Base-by-base conservation (phyloP, 805 yeast genomes). In the Brettanomyces sp. region DNA sequence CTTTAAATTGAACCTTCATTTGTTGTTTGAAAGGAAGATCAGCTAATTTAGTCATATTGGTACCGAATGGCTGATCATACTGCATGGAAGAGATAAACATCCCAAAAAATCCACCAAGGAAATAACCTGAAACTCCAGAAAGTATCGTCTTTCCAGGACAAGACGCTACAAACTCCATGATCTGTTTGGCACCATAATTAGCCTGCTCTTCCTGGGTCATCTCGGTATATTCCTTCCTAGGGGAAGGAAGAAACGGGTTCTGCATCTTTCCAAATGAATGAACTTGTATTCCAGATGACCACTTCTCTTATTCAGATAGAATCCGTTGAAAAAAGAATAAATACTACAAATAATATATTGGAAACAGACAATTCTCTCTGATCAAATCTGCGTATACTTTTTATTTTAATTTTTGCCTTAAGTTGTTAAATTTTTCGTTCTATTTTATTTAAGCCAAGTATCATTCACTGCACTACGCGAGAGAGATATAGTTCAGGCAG, bases 171-270 rank as follows among this genome's bases (percentile, higher is more conserved):
- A 84, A 79, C 44, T 74, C 79, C 60, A 88, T 79, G 82, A 91
- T 85, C 58, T 79, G 80, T 57, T 72, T 69, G 6, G 97, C 97
- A 14, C 95, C 95, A 46, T 79, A 80, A 55, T 87, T 93, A 2
- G 95, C 96, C 66, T 88, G 96, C 61, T 90, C 96, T 52, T 90
- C 96, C 38, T 81, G 90, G 1, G 87, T 78, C 89, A 91, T 80
- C 54, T 86, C 86, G 41, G 75, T 65, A 48, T 72, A 69, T 7
- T 82, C 67, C 62, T 76, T 79, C 49, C 69, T 59, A 1, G 73
- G 70, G 18, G 68, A 70, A 6, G 74, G 66, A 45, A 63, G 38
- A 45, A 63, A 63, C n/a, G 67, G 67, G 47, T 62, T 62, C 42
- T 57, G 53, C 65, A 61, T 61, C 24, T 28, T 28, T 28, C 32